Base-by-base conservation (phyloP, 225 moss, liverwort and hornwort genomes). In the Rhytidiadelphus loreus region DNA sequence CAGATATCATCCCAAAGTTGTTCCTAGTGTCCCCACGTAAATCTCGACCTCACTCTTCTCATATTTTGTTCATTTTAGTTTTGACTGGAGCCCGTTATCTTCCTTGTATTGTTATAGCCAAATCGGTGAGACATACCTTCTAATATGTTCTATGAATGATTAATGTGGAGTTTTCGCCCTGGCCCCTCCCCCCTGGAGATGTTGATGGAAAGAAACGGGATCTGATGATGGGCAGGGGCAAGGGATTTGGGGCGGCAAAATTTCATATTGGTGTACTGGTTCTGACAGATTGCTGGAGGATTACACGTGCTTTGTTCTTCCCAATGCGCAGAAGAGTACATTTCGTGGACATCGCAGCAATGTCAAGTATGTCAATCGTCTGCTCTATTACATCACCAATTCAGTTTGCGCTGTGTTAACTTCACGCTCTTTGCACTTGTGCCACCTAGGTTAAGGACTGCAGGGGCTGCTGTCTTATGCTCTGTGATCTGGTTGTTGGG, bases 1-100 rank as follows among this genome's bases (percentile, higher is more conserved):
- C 91, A 94, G 97, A 96, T 97, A 97, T 92, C 97, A 97, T 90
- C 97, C 96, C 72, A 97, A 97, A 94, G 95, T 97, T 90, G 93
- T 97, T 80, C 97, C 97, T 41, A 96, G 94, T 78, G 95, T 97
- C 80, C 97, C 97, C 82, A 97, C 97, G 97, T 96, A 96, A 88
- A 37, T 62, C 28, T 88, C 46, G 57, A 78, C 71, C 76, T 73
- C 57, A 41, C 35, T 83, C 41, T 70, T 77, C 53, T 37, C 55
- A 48, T 90, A 35, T 69, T 75, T 74, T 44, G 25, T 73, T 92
- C 39, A 83, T 86, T 72, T 66, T 43, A 83, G 56, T 83, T 74
- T 86, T 71, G 30, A 23, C 64, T 77, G 68, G 24, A 39, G 25
- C 29, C 60, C 13, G 32, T 75, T 35, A 25, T 64, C 62, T 80